Percentiles rank a stretch among this genome's conserved stretches.
phyloP scores from a whole-genome alignment of 169 alveolate species.

The Cryptosporidium sp. region DNA sequence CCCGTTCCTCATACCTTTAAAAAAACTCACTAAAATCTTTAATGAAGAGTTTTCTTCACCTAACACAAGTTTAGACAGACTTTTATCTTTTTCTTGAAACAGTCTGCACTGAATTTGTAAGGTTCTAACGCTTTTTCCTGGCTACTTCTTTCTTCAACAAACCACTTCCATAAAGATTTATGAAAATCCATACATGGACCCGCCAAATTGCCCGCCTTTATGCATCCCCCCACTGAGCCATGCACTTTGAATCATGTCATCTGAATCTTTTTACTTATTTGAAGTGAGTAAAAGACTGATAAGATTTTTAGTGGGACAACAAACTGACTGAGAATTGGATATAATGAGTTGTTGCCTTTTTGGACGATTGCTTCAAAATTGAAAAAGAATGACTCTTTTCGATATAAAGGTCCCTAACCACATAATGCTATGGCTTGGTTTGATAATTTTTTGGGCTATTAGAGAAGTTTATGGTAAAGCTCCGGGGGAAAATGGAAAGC shows the following conservation, averaged over 20 bases:
- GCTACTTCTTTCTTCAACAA: neutral
- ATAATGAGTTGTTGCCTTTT: conserved; percentile 1
- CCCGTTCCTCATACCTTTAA: neutral
- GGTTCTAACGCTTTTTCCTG: neutral
- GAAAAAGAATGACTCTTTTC: conserved; percentile 9
- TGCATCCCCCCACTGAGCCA: conserved; percentile 52
- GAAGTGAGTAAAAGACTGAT: neutral
- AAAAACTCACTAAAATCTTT: neutral
- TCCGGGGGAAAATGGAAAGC: neutral
- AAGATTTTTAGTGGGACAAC: neutral
- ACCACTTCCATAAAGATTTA: neutral
- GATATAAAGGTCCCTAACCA: neutral
- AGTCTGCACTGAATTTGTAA: too few species aligned
- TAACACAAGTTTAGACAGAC: neutral
- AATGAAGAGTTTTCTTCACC: neutral
- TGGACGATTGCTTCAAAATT: neutral
- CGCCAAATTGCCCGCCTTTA: conserved; percentile 20
- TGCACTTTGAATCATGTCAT: conserved; percentile 33
- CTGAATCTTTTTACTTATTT: conserved; percentile 11
- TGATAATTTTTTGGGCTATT: neutral
- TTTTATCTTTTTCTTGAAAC: neutral
- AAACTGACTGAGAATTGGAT: neutral
- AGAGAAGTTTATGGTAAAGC: neutral
- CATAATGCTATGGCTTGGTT: conserved; percentile 11
- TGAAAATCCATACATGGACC: neutral